A percentile compares a stretch with the other conserved stretches of the same genome.
These are phyloP conservation scores for Multifurca ochricompacta DNA, from an alignment of 768 basidiomycete species.

Conservation along the genomic window DNA sequence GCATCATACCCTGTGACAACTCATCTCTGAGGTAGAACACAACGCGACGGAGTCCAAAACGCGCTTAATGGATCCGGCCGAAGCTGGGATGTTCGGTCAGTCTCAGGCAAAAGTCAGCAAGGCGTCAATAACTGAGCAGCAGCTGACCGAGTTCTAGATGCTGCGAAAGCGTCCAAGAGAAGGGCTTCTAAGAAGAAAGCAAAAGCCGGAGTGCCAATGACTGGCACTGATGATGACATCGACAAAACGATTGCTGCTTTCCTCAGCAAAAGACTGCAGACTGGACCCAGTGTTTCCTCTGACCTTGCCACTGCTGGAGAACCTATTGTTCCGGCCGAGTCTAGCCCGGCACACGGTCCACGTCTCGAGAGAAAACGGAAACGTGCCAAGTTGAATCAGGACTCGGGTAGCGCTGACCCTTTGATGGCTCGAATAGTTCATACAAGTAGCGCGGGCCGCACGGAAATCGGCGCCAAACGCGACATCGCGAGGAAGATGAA, in stretches of 20 bases:
- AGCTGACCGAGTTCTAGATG: constrained; percentile 1
- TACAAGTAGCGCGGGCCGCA: background rate
- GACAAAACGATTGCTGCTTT: constrained; percentile 15
- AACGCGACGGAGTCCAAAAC: background rate
- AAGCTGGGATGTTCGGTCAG: constrained; percentile 1
- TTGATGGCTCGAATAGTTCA: background rate
- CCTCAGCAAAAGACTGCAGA: background rate
- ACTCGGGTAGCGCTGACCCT: background rate
- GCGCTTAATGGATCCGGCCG: background rate
- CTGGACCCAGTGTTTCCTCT: background rate
- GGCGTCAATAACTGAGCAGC: background rate
- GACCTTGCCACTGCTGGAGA: background rate
- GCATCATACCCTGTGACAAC: background rate
- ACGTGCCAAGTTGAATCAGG: background rate
- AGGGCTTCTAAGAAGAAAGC: background rate
- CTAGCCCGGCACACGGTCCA: background rate
- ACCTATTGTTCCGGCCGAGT: background rate
- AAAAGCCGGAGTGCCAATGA: background rate
- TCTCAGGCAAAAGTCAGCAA: background rate
- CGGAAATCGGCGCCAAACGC: background rate
- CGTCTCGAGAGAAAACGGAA: background rate
- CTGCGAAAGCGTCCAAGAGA: background rate
- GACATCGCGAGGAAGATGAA: background rate
- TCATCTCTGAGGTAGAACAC: background rate
- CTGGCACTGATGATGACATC: constrained; percentile 2